Conservation (phyloP, 768 basidiomycete genomes). For the Clavulina sp. region DNA sequence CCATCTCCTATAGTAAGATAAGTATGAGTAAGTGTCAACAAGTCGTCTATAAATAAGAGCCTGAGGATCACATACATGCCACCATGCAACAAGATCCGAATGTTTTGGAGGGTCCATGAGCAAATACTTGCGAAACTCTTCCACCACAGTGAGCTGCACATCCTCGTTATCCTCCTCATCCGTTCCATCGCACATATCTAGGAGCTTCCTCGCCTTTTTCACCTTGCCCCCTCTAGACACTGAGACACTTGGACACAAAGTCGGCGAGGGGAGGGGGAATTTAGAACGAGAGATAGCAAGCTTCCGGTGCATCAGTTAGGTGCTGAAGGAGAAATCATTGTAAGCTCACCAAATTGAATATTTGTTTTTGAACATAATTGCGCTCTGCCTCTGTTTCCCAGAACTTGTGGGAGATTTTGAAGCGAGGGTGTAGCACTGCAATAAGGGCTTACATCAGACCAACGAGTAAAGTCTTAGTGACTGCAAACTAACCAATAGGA, state of each 20-base stretch:
- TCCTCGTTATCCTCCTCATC: neutral
- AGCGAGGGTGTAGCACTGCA: neutral
- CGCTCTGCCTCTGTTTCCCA: too few species aligned
- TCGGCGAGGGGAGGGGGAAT: neutral
- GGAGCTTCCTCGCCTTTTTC: neutral
- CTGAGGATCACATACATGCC: conserved; percentile 3
- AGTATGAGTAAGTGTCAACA: neutral
- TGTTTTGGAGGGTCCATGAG: neutral
- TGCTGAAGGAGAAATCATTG: too few species aligned
- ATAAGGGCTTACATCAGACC: neutral
- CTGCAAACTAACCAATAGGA: neutral
- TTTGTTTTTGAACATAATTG: too few species aligned
- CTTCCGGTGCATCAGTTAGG: too few species aligned
- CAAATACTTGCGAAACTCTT: conserved; percentile 4
- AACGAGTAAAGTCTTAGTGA: neutral
- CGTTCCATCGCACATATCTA: neutral
- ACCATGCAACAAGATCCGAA: conserved; percentile 2
- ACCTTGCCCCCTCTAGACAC: neutral
- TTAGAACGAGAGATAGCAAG: too few species aligned
- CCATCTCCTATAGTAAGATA: neutral
- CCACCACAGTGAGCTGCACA: neutral
- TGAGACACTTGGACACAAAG: neutral
- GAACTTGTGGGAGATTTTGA: neutral
- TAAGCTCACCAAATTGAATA: too few species aligned
- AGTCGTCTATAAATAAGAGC: neutral